Evolutionary conservation across 2,329 filamentous ascomycete genomes (phyloP).

Genomic region (Claviceps capensis): DNA sequence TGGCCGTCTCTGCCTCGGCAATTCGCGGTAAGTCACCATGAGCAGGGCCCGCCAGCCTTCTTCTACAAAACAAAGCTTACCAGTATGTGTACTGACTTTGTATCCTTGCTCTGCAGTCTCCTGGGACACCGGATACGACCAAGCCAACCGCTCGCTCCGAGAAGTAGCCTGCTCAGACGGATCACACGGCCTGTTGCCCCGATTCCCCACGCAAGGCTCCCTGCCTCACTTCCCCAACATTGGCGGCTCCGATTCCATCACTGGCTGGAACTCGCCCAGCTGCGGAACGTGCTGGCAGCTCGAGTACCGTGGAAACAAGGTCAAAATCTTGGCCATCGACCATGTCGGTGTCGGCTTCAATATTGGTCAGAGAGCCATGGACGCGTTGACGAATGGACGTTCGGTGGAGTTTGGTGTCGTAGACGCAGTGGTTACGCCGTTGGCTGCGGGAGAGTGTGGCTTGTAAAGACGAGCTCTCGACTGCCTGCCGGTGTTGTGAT

Average conservation of each 20-base stretch:
- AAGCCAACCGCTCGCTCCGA: conserved; percentile 38
- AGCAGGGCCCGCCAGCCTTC: too few species aligned
- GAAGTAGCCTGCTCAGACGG: conserved; percentile 55
- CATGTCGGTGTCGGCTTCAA: conserved; percentile 37
- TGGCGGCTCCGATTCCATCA: conserved; percentile 38
- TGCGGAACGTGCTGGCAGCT: conserved; percentile 49
- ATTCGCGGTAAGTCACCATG: background rate
- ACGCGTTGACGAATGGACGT: conserved; percentile 39
- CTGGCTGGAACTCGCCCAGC: conserved; percentile 39
- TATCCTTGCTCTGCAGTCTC: conserved; percentile 33
- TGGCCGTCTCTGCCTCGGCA: conserved; percentile 21
- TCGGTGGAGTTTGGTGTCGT: conserved; percentile 17
- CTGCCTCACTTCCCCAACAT: conserved; percentile 40
- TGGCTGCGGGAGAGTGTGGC: conserved; percentile 30
- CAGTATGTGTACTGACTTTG: background rate
- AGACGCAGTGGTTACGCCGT: conserved; percentile 28
- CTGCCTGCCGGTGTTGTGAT: background rate
- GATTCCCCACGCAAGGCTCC: conserved; percentile 43
- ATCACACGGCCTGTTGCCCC: conserved; percentile 47
- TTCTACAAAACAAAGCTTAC: too few species aligned
- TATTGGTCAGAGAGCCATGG: conserved; percentile 40
- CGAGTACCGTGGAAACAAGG: conserved; percentile 33
- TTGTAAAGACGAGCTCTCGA: conserved; percentile 11
- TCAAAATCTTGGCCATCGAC: conserved; percentile 45
- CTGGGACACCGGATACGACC: conserved; percentile 61